Evolutionary conservation across 116 monocot species (phyloP).

Genomic region (Trichopus zeylanicus): DNA sequence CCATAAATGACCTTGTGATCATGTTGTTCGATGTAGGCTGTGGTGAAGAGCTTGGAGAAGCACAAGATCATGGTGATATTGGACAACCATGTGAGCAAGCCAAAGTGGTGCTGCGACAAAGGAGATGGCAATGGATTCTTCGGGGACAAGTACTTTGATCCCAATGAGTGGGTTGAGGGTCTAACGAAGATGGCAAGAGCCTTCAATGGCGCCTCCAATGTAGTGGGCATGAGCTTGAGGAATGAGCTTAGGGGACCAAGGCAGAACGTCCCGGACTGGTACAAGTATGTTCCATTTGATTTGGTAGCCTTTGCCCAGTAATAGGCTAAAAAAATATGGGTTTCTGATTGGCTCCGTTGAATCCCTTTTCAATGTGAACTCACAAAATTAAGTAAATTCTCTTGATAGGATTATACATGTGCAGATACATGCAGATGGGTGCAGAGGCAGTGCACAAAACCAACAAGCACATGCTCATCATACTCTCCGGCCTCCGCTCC

Average conservation of each 20-base stretch:
- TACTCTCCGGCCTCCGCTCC: constrained; percentile 64
- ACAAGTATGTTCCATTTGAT: constrained; percentile 59
- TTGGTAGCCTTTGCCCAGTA: too few species aligned
- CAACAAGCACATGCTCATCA: constrained; percentile 66
- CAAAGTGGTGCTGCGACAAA: constrained; percentile 68
- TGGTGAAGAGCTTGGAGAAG: constrained; percentile 39
- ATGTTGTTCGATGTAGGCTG: constrained; percentile 35
- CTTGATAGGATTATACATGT: neutral
- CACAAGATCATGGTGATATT: constrained; percentile 74
- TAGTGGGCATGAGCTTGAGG: constrained; percentile 73
- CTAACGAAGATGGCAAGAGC: constrained; percentile 47
- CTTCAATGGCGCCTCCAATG: constrained; percentile 35
- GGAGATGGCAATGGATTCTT: constrained; percentile 83
- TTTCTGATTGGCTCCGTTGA: too few species aligned
- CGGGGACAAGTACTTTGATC: constrained; percentile 63
- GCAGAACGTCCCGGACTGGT: constrained; percentile 47
- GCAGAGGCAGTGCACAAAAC: constrained; percentile 56
- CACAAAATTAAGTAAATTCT: neutral
- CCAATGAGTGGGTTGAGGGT: constrained; percentile 51
- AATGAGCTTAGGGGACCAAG: constrained; percentile 58
- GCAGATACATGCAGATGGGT: constrained; percentile 48
- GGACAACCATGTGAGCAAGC: constrained; percentile 80
- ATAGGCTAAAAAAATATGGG: too few species aligned
- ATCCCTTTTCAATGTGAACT: too few species aligned
- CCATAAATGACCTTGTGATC: too few species aligned